Evolutionary conservation across 331 rosid species (phyloP), one percentile per base, ranked within the genome.

Genomic region (Rhamnella rubrinervis): DNA sequence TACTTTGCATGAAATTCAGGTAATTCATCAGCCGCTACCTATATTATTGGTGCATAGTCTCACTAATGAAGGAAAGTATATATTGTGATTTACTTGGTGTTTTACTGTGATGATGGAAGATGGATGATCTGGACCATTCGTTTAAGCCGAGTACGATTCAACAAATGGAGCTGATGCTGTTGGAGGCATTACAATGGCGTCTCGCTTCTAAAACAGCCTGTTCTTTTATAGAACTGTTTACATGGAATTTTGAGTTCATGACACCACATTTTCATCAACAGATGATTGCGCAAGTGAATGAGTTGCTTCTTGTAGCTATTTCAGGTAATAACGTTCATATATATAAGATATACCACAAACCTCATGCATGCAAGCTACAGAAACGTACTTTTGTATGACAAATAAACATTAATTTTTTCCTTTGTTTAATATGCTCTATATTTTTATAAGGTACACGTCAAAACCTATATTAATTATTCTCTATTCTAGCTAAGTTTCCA

Each of bases 131-230:
- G 61, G 81, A 79, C 23, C 62, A 81, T 69, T 52, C 28, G 21
- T 83, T 78, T 59, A 17, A 81, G 28, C 51, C 70, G 20, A 71
- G 61, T 28, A 50, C 71, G 20, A 53, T 86, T 63, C 78, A 81
- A 73, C 58, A 49, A 69, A 78, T 86, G 88, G 88, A 86, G 72
- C 8, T 83, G 80, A 71, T 8, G 63, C 39, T 86, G 53, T 66
- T 86, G 68, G 21, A 78, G 46, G 81, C 86, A 57, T 59, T 86
- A 23, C 78, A 60, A 39, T 83, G 91, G 91, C 80, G 82, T 38
- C 73, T 86, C 7, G 69, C 80, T 50, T 53, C 80, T 58, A 75
- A 79, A 50, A 81, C 91, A 51, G 8, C 83, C 57, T 78, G 71
- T 63, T 78, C 83, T 8, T 70, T 73, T 52, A 26, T 71, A 0